Evolutionary conservation across 202 grass and related monocot genomes (phyloP), one percentile per base, ranked within the genome.

Genomic region (Dendrocalamus latiflorus): DNA sequence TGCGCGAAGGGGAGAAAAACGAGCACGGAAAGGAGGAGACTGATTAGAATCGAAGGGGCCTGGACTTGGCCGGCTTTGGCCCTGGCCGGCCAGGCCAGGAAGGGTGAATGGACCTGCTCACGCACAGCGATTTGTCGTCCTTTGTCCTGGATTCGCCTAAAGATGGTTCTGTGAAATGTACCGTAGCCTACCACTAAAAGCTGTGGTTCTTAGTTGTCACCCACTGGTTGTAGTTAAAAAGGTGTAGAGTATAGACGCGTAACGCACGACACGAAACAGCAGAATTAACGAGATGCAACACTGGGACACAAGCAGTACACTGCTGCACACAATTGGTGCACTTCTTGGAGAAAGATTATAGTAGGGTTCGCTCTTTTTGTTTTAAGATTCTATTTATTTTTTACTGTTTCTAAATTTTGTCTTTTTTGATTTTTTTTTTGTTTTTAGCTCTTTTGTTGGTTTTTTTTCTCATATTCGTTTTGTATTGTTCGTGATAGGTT

Each of bases 321-420:
- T 43, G 41, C 42, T 44, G 42, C 42, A 12, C 42, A 44, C 42
- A 43, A 43, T 43, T 43, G 41, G 2, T 43, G 41, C 41, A 43
- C 41, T 43, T 43, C 41, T 43, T 43, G 3, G 41, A 43, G 14
- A 49, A 0, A 16, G 14, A 49, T 49, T 5, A 14, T 49, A 1
- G 5, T 16, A 33, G 4, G 33, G 33, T 33, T 0, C 33, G 0
- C 3, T 33, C 0, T 0, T 33, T 33, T 33, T 4, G 4, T 0
- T 0, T 33, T 33, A 4, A 33, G 3, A 0, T 33, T 33, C 0
- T 33, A 33, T 0, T 33, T 33, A 33, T 33, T 33, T 33, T 33
- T 33, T 0, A 33, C 33, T 33, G 4, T 33, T 33, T 0, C 33
- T 33, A 33, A 33, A 33, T 33, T 33, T 33, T 4, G 0, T 33